Evolutionary conservation across 805 yeast genomes (phyloP).

Genomic region (Lipomyces anomalus): DNA sequence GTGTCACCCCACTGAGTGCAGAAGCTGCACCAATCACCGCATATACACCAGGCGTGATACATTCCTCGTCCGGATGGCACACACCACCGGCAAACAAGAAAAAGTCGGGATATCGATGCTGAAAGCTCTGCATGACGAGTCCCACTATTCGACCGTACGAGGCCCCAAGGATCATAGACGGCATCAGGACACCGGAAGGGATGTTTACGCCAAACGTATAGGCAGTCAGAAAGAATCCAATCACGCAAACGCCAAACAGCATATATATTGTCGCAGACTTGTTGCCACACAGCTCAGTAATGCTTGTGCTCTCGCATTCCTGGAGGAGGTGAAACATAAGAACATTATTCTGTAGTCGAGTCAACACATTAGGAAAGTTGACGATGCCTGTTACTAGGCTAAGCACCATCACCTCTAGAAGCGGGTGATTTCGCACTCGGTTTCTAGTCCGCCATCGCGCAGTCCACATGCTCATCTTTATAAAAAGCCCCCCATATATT

Average conservation of each 20-base stretch:
- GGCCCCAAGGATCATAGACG: conserved; percentile 96
- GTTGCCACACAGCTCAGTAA: conserved; percentile 29
- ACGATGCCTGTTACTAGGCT: conserved; percentile 49
- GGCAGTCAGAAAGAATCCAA: conserved; percentile 57
- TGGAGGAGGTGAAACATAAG: conserved; percentile 57
- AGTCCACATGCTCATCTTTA: conserved; percentile 21
- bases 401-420: conserved; percentile 46
- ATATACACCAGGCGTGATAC: conserved; percentile 80
- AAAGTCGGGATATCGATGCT: conserved; percentile 36
- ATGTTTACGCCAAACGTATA: conserved; percentile 64
- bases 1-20: conserved; percentile 72
- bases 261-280: conserved; percentile 25
- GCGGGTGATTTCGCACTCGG: conserved; percentile 28
- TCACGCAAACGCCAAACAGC: conserved; percentile 38
- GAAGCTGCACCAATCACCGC: conserved; percentile 88
- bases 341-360: conserved; percentile 51
- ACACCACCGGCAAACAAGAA: conserved; percentile 31
- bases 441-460: conserved; percentile 23
- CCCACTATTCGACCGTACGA: conserved; percentile 88
- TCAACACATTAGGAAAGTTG: conserved; percentile 50
- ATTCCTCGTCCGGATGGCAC: conserved; percentile 44
- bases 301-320: conserved; percentile 47
- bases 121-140: conserved; percentile 51
- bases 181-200: conserved; percentile 97
- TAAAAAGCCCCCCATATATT: conserved; percentile 12